Evolutionary conservation across 768 basidiomycete species (phyloP), one percentile per base, ranked within the genome.

Genomic region (Filobasidium wieringae): DNA sequence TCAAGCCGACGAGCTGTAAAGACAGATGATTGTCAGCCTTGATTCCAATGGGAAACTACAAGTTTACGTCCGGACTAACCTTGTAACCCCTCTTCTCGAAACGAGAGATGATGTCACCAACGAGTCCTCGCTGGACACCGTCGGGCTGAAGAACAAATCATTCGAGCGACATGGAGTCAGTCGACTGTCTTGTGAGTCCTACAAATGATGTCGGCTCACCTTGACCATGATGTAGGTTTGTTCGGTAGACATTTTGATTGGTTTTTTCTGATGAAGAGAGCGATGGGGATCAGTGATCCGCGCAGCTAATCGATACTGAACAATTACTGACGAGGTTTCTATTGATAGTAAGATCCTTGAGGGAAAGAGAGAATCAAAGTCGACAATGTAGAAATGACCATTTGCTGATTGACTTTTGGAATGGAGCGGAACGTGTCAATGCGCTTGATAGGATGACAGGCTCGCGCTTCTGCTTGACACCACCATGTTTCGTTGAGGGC

Each of bases 161-260:
- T n/a, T 26, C n/a, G 52, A 51, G 56, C 55, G 60, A 51, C 29
- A 60, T n/a, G n/a, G n/a, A 34, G 7, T 24, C 34, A 33, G 11
- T 9, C 22, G 26, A 12, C 19, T 66, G 30, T 69, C 47, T 55
- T 84, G 6, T 27, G 31, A 47, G 26, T 7, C 31, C 22, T 4
- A 26, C 32, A 12, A 51, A 30, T 26, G 7, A 8, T 30, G 39
- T 11, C 30, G 8, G 11, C 60, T 11, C 26, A 61, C 88, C 90
- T 96, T 99, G 85, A 97, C 82, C 93, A 96, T 96, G 80, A 97
- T 97, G 80, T 93, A 96, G 76, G 92, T 93, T 76, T 88, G 89
- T 75, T 96, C 91, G 53, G 69, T 68, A 66, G 87, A 84, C 85
- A 86, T 86, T 63, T 66, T 75, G 56, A 47, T 7, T 19, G 4